Evolutionary conservation across 306 rosid species (phyloP).

Genomic region (Casuarina equisetifolia): DNA sequence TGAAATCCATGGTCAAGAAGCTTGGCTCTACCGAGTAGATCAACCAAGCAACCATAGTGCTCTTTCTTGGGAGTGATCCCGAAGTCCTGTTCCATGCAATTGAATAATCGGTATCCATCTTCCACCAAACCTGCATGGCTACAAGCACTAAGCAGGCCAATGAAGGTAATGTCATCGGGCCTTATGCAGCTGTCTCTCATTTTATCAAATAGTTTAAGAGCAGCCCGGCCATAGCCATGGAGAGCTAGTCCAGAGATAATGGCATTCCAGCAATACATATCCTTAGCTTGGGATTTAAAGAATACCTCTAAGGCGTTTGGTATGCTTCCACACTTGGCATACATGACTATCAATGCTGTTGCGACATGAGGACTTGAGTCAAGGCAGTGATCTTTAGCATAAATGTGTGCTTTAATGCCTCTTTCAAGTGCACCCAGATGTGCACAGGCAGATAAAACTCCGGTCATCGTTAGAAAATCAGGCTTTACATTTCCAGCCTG

Average conservation of each 20-base stretch:
- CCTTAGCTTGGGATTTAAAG: constrained; percentile 22
- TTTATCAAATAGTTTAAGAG: constrained; percentile 25
- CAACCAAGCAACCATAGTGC: constrained; percentile 39
- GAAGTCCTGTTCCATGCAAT: constrained; percentile 16
- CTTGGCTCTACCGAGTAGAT: constrained; percentile 32
- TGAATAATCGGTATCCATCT: constrained; percentile 28
- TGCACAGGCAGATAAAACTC: constrained; percentile 32
- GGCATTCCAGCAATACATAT: constrained; percentile 38
- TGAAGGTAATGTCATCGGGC: constrained; percentile 42
- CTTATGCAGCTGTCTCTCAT: constrained; percentile 18
- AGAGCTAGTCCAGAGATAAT: constrained; percentile 32
- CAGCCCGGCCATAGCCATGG: constrained; percentile 23
- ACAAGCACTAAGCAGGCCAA: constrained; percentile 33
- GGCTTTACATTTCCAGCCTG: constrained; percentile 22
- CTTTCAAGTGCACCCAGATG: constrained; percentile 27
- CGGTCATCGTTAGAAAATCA: constrained; percentile 29
- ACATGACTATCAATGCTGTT: constrained; percentile 35
- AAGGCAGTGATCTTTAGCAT: constrained; percentile 13
- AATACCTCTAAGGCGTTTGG: constrained; percentile 27
- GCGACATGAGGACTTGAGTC: constrained; percentile 29
- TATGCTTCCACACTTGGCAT: constrained; percentile 38
- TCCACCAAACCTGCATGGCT: constrained; percentile 35
- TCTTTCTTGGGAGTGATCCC: constrained; percentile 32
- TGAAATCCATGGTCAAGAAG: constrained; percentile 15
- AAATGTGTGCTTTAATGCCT: constrained; percentile 21